phyloP scores from a whole-genome alignment of 306 rosid genomes.

The Corylus heterophylla region DNA sequence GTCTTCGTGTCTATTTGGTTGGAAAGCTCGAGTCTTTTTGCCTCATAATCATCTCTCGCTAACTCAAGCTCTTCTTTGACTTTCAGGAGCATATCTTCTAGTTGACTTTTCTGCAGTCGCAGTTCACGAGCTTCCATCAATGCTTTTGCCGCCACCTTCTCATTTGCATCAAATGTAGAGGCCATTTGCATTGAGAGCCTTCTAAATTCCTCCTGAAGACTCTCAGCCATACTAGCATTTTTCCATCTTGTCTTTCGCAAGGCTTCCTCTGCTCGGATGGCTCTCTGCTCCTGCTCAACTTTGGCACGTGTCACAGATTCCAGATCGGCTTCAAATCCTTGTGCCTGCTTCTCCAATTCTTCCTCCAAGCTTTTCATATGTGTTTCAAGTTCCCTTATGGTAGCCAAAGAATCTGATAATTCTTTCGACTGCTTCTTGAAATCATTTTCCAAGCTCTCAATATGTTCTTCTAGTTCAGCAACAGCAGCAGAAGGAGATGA shows the following conservation, averaged over 20 bases:
- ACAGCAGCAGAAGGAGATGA: conserved; percentile 47
- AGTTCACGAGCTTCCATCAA: conserved; percentile 68
- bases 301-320: conserved; percentile 61
- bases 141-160: conserved; percentile 80
- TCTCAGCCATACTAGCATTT: conserved; percentile 79
- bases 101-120: conserved; percentile 48
- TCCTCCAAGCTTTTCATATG: conserved; percentile 66
- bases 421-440: conserved; percentile 71
- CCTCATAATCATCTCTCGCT: conserved; percentile 46
- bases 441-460: conserved; percentile 65
- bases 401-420: conserved; percentile 64
- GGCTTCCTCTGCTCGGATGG: conserved; percentile 84
- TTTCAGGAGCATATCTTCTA: conserved; percentile 61
- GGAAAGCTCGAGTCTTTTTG: conserved; percentile 51
- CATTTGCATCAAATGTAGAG: conserved; percentile 80
- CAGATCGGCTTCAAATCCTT: conserved; percentile 70
- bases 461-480: conserved; percentile 59
- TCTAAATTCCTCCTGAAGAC: conserved; percentile 86
- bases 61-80: conserved; percentile 58
- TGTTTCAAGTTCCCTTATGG: conserved; percentile 67
- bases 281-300: conserved; percentile 88
- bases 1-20: conserved; percentile 49
- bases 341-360: conserved; percentile 70
- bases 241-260: conserved; percentile 65
- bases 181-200: conserved; percentile 79